A percentile compares a stretch with the other conserved stretches of the same genome.
Conservation (phyloP, 352 stramenopile genomes). For the Phytophthora sp. region DNA sequence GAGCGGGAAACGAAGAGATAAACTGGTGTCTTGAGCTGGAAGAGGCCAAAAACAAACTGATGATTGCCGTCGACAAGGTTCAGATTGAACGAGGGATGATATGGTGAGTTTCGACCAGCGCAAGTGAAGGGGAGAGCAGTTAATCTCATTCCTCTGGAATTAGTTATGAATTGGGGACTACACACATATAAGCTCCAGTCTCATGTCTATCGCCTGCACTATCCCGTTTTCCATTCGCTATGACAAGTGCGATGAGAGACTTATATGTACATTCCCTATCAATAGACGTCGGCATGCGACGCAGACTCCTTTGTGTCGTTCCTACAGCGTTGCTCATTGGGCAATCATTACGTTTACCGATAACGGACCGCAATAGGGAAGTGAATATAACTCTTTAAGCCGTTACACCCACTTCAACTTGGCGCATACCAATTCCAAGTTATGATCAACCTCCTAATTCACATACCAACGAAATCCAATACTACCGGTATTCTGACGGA, state of each 20-base stretch:
- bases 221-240: neutral
- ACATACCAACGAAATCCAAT: constrained; percentile 1
- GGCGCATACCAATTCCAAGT: constrained; percentile 14
- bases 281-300: constrained; percentile 7
- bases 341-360: neutral
- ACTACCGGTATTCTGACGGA: constrained; percentile 15
- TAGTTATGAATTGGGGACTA: too few species aligned
- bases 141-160: constrained; percentile 7
- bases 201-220: neutral
- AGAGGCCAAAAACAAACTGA: constrained; percentile 33
- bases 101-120: neutral
- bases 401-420: constrained; percentile 30
- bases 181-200: neutral
- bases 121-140: neutral
- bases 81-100: neutral
- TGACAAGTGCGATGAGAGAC: too few species aligned
- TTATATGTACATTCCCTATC: too few species aligned
- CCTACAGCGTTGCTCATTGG: constrained; percentile 17
- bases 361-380: too few species aligned
- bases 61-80: neutral
- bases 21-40: constrained; percentile 28
- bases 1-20: neutral
- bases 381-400: neutral
- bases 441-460: neutral
- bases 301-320: neutral